Evolutionary conservation across 306 rosid species (phyloP), one percentile per base, ranked within the genome.

Genomic region (Malus asiatica): DNA sequence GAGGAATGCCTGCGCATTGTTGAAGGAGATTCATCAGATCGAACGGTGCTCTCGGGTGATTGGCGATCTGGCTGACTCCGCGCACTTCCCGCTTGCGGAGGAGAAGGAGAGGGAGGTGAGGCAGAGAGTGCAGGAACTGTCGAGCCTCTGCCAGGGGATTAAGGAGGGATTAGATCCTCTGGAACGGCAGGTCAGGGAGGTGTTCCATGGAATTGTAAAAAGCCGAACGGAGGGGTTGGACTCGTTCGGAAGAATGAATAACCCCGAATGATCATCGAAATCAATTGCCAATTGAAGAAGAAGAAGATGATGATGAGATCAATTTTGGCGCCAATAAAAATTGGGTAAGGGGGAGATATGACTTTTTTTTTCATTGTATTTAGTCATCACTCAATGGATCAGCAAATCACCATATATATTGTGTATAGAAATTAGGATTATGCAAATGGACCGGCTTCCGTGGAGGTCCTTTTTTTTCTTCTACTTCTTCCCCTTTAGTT

Each of bases 161-260:
- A 90, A 82, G 78, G 83, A 83, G 70, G 97, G 98, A 8, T 69
- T 94, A 83, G 90, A 92, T 76, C 91, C 98, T 3, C 71, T 92
- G 81, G 97, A 92, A 27, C 81, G 86, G 59, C 96, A 90, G 83
- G 93, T 94, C n/a, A 90, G 97, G 57, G 95, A 92, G 55, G 95
- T 89, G 16, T 94, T 94, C 60, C 98, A 85, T 62, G 82, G 89
- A 61, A 86, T 94, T 72, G 96, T 94, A 52, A 84, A 93, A 4
- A 78, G 90, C 86, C 73, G 96, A 55, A 90, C 88, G 1, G 97
- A 93, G 38, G 98, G 97, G 77, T 88, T 89, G 62, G 93, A 87
- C 51, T 84, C 88, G 62, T 77, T 87, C 38, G 90, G 87, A 30
- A 83, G 87, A 73, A 66, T 76, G 18, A 82, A 55, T 76, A 48